Evolutionary conservation across 2,329 filamentous ascomycete species (phyloP).

Genomic region (Neonectria ditissima): DNA sequence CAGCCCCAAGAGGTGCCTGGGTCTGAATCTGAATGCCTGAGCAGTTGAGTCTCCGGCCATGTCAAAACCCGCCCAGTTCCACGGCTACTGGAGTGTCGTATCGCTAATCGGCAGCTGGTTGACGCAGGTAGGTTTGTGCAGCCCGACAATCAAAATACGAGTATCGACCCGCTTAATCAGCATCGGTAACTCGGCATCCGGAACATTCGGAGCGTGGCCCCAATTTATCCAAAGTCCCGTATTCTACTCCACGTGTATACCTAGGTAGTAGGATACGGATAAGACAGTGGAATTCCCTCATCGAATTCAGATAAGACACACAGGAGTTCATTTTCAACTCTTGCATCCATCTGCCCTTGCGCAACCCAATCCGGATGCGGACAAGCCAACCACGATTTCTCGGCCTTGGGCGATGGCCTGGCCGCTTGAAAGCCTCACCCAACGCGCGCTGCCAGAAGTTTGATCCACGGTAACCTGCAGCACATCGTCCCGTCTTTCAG

Average conservation of each 20-base stretch:
- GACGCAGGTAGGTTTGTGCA: neutral
- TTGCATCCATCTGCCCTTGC: neutral
- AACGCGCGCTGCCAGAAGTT: neutral
- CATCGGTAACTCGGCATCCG: neutral
- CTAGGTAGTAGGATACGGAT: too few species aligned
- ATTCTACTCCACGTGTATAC: too few species aligned
- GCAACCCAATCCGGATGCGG: neutral
- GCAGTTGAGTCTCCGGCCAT: constrained; percentile 19
- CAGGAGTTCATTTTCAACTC: too few species aligned
- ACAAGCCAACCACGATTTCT: neutral
- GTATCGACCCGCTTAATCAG: neutral
- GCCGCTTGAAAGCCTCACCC: neutral
- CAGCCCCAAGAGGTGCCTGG: neutral
- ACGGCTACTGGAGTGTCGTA: neutral
- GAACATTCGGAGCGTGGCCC: neutral
- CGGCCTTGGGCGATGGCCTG: neutral
- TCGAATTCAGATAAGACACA: neutral
- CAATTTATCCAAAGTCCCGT: too few species aligned
- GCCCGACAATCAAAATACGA: neutral
- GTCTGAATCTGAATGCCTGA: constrained; percentile 9
- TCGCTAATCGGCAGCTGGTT: neutral
- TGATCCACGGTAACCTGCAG: neutral
- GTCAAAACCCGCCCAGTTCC: constrained; percentile 9
- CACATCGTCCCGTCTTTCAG: neutral
- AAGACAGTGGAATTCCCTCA: neutral